phyloP scores from a whole-genome alignment of 1,139 yeast genomes.

The Kodamaea ohmeri region DNA sequence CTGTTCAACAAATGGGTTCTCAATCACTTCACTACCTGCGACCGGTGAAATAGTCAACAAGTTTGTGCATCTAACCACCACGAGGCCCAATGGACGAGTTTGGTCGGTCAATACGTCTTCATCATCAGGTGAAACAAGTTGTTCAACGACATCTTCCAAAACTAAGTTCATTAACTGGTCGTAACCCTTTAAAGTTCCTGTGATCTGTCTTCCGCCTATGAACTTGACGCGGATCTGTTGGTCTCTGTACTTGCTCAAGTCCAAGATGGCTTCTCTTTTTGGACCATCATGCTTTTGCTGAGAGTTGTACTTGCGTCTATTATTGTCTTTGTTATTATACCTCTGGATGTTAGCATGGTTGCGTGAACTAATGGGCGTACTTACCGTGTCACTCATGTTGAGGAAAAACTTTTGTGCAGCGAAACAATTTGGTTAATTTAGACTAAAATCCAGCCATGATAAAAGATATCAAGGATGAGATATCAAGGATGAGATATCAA shows the following conservation, averaged over 20 bases:
- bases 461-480: not conserved
- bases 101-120: constrained; percentile 45
- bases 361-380: constrained; percentile 5
- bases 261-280: constrained; percentile 84
- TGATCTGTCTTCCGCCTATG: constrained; percentile 80
- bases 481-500: too few relatives aligned
- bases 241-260: constrained; percentile 75
- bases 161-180: constrained; percentile 94
- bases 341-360: constrained; percentile 5
- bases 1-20: constrained; percentile 56
- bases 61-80: constrained; percentile 85
- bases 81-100: constrained; percentile 59
- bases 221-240: constrained; percentile 73
- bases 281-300: constrained; percentile 64
- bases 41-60: constrained; percentile 79
- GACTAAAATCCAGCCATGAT: not conserved
- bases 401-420: not conserved
- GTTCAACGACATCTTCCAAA: constrained; percentile 78
- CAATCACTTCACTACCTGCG: constrained; percentile 77
- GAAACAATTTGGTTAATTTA: not conserved
- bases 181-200: constrained; percentile 80
- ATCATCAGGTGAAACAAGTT: constrained; percentile 64
- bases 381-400: constrained; percentile 16
- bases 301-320: constrained; percentile 26
- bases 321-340: constrained; percentile 10